Base-by-base conservation (phyloP, 352 stramenopile species). In the Phytopythium kandeliae region DNA sequence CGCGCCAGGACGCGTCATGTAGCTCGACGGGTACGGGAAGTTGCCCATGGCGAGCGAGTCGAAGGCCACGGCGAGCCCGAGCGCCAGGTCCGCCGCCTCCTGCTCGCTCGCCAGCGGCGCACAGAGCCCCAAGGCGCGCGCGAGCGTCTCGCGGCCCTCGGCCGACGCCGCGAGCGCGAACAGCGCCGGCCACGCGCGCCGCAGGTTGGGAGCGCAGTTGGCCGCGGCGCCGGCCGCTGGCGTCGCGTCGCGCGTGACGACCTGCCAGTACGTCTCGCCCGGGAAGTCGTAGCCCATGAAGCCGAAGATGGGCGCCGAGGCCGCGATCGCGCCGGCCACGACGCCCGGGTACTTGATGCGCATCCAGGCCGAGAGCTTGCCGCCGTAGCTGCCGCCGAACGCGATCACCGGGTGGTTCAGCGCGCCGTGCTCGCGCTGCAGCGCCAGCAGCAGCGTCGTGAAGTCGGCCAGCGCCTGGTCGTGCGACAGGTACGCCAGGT, bases 301-400 rank as follows among this genome's bases (percentile, higher is more conserved):
- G 40, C 78, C 86, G 17, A 96, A 80, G 48, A 98, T 97, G 11
- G 96, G 96, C 17, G 96, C 96, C 8, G 88, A 98, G 2, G 82
- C 91, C 0, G 96, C 92, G 60, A 99, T 97, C 8, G 90, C 89
- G 21, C 96, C 96, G 42, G 83, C 74, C 10, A 98, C 72, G 10
- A 96, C 74, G 44, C 80, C 63, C 11, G 96, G 94, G 66, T 99
- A 98, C 72, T 97, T 97, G 63, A 98, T 94, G n/a, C 95, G 85
- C 55, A 97, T 85, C 87, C 92, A 98, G 26, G 86, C 72, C 13
- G 86, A 86, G 9, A 99, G 74, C 95, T 98, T 98, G 8, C 96
- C 96, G 24, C 95, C 92, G 59, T 98, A 98, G 54, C 71, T 94
- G n/a, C 95, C 95, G 31, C 95, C 95, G 67, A 98, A 98, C 0